These are phyloP conservation scores for Plasmodium billcollinsi DNA, from an alignment of 169 alveolate species.

Conservation along the genomic window DNA sequence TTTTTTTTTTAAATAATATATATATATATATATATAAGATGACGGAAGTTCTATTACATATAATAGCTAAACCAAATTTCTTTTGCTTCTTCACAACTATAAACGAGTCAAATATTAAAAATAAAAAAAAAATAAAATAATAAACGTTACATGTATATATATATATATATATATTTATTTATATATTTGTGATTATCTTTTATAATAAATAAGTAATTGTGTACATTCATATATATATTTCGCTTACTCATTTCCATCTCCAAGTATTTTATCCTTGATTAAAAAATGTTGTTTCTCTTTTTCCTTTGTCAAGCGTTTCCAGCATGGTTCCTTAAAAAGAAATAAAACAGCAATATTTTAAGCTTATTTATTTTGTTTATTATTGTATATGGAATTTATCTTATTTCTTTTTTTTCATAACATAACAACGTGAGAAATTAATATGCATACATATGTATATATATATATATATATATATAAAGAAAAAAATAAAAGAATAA, in stretches of 20 bases:
- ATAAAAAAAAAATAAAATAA: background rate
- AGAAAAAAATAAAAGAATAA: conserved; percentile 3
- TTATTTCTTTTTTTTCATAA: no score
- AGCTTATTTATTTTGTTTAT: no score
- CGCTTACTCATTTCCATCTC: conserved; percentile 62
- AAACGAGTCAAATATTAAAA: background rate
- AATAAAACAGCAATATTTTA: background rate
- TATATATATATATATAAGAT: background rate
- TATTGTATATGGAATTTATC: no score
- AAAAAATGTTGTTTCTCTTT: conserved; percentile 26
- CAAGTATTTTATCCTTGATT: conserved; percentile 42
- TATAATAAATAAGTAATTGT: no score
- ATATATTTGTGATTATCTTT: background rate
- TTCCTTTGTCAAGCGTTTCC: conserved; percentile 73
- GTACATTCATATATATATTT: no score
- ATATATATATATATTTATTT: conserved; percentile 9
- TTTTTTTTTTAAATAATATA: background rate
- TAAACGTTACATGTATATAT: background rate
- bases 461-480: background rate
- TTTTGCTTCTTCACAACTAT: conserved; percentile 74
- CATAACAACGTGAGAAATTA: no score
- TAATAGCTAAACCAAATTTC: conserved; percentile 48
- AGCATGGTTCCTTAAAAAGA: conserved; percentile 62
- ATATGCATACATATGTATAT: background rate
- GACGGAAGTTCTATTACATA: conserved; percentile 1